Base-by-base conservation (phyloP, 371 early-diverging fungal species). In the Haplosporangium sp. region DNA sequence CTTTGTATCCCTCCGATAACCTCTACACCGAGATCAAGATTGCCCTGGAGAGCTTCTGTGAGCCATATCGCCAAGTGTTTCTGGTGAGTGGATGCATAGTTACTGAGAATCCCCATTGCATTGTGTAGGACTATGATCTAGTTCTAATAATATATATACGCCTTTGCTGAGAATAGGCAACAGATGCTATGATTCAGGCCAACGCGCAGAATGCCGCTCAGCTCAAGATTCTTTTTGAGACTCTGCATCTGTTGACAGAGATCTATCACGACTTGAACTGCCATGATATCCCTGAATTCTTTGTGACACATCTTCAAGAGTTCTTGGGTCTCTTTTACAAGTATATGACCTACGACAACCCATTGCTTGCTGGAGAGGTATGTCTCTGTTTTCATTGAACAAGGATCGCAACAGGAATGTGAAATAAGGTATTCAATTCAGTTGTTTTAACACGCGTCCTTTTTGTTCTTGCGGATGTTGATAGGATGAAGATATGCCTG, bases 281-380 rank as follows among this genome's bases (percentile, higher is more conserved):
- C 79, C 98, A 98, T 80, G 99, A 99, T 84, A 82, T 98, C 48
- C 98, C 98, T 13, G 96, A 94, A 66, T 97, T 95, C 83, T 98
- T 98, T 69, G 98, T 97, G 72, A 96, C 97, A 73, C 86, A 96
- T 77, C 88, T 94, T 83, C 81, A 74, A 8, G 81, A 85, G 54
- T 96, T 95, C 63, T 90, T 95, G 92, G 73, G 74, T 7, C 80
- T 94, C 21, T 90, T 98, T 69, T 89, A 90, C 81, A 94, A 95
- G 72, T 98, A 97, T 64, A 80, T 98, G 62, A 74, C 77, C 10
- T 97, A 96, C 83, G 75, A 73, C 9, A 96, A 96, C 75, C 89
- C 94, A 4, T 60, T 87, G 12, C 82, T 96, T 13, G 87, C 81
- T 23, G 87, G 84, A n/a, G 88, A 85, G 45, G 92, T 91, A 84